Percentiles rank a stretch among this genome's conserved stretches.
Evolutionary conservation across 208 protist species (phyloP).

Genomic region (Porcisia hertigi): DNA sequence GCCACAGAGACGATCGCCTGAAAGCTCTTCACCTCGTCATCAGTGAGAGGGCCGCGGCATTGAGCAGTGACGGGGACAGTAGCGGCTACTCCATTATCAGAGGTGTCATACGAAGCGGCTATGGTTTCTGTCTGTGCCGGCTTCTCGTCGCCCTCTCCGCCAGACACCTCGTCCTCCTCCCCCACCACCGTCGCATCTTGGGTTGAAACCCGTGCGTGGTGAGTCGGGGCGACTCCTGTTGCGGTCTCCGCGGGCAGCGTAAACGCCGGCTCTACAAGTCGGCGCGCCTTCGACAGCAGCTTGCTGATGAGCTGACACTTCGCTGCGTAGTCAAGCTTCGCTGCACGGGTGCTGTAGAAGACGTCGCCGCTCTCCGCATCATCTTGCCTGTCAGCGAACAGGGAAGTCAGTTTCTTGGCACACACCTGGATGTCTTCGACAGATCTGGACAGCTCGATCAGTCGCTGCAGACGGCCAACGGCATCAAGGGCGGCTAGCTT

Average conservation of each 20-base stretch:
- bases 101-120: neutral
- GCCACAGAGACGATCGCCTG: conserved; percentile 27
- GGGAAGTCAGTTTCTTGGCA: conserved; percentile 33
- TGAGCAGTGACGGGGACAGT: neutral
- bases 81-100: neutral
- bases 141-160: neutral
- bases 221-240: neutral
- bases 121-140: neutral
- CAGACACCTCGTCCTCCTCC: neutral
- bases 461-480: conserved; percentile 64
- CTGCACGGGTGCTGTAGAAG: neutral
- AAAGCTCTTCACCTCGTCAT: conserved; percentile 44
- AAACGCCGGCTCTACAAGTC: conserved; percentile 35
- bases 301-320: conserved; percentile 80
- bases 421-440: conserved; percentile 50
- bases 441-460: conserved; percentile 60
- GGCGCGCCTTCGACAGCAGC: conserved; percentile 78
- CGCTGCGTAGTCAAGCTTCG: conserved; percentile 43
- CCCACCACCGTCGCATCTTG: neutral
- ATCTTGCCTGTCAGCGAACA: conserved; percentile 18
- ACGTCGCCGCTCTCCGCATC: conserved; percentile 6
- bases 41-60: conserved; percentile 21
- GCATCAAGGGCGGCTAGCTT: conserved; percentile 57
- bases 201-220: neutral
- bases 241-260: neutral